A percentile compares a stretch with the other conserved stretches of the same genome.
Evolutionary conservation across 805 yeast genomes (phyloP).

Genomic region (Hanseniaspora meyeri): DNA sequence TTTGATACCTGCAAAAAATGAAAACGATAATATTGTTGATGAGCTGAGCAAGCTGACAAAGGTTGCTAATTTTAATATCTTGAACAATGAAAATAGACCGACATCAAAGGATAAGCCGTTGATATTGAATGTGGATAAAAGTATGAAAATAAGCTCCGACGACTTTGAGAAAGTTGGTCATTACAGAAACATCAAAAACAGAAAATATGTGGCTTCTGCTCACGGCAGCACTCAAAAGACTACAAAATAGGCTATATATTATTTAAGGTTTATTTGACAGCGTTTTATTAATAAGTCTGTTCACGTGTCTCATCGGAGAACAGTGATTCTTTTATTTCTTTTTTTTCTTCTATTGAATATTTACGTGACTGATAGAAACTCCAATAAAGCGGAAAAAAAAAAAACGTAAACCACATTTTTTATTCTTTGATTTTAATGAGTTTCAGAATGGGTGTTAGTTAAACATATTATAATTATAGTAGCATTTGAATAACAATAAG

Average conservation of each 20-base stretch:
- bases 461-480: background rate
- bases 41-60: background rate
- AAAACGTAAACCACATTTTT: background rate
- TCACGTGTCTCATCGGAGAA: background rate
- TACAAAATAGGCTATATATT: background rate
- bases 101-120: background rate
- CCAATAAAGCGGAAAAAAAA: background rate
- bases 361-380: background rate
- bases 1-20: background rate
- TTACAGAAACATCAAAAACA: conserved; percentile 1
- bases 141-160: conserved; percentile 9
- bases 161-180: conserved; percentile 10
- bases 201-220: conserved; percentile 10
- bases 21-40: background rate
- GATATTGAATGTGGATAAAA: conserved; percentile 3
- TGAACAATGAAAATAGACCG: background rate
- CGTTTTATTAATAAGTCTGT: too few species aligned
- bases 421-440: too few species aligned
- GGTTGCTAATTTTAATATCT: background rate
- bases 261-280: background rate
- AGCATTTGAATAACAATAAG: conserved; percentile 18
- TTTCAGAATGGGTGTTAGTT: background rate
- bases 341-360: too few species aligned
- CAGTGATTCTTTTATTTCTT: too few species aligned
- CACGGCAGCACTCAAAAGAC: background rate